phyloP scores from a whole-genome alignment of 441 rosid species.

The Bruguiera hainesii region DNA sequence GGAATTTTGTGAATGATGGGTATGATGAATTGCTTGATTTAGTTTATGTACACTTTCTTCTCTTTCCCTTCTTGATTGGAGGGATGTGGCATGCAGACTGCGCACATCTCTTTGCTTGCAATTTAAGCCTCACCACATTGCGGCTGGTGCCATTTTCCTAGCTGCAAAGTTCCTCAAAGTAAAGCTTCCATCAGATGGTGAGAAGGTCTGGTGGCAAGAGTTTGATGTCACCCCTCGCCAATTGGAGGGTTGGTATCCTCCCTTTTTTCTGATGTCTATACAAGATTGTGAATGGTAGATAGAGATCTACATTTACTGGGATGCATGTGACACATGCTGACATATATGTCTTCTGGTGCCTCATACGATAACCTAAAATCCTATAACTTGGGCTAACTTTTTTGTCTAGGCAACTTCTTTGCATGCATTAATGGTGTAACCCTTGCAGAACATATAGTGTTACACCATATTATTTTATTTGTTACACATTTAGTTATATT shows the following conservation, averaged over 20 bases:
- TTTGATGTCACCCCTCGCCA: conserved; percentile 99
- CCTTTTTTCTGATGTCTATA: conserved; percentile 11
- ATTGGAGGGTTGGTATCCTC: conserved; percentile 77
- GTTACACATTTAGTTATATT: too few relatives aligned
- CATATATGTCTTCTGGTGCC: neutral
- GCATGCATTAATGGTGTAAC: too few relatives aligned
- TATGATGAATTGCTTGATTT: conserved; percentile 39
- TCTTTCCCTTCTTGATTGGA: conserved; percentile 21
- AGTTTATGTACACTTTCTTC: conserved; percentile 9
- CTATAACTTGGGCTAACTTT: too few relatives aligned
- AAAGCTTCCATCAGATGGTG: conserved; percentile 97
- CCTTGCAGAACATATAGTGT: too few relatives aligned
- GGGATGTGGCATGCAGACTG: conserved; percentile 76
- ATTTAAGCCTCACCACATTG: conserved; percentile 98
- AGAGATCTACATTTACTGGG: neutral
- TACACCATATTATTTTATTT: too few relatives aligned
- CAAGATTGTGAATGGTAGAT: neutral
- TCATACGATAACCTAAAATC: too few relatives aligned
- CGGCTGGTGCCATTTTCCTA: conserved; percentile 98
- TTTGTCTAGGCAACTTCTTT: too few relatives aligned
- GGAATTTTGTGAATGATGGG: conserved; percentile 99
- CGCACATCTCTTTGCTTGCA: conserved; percentile 99
- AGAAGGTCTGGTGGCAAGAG: conserved; percentile 99
- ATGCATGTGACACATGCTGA: neutral
- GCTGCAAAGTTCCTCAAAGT: conserved; percentile 99